Percentiles rank a stretch among this genome's conserved stretches.
phyloP scores from a whole-genome alignment of 2,329 filamentous ascomycete species.

The Thermomyces lanuginosus region DNA sequence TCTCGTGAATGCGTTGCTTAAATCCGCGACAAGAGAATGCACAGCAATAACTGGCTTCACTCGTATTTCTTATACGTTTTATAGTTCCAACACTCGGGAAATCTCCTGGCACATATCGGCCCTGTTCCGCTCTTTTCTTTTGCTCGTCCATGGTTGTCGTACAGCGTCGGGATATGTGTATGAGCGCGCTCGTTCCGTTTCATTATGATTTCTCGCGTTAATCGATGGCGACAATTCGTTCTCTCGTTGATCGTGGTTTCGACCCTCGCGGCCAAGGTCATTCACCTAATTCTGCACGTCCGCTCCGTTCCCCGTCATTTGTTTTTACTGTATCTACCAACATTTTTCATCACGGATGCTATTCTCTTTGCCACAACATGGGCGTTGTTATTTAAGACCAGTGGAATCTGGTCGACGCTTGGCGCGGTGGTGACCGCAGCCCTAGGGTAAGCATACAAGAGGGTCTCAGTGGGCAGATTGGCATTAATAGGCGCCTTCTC shows the following conservation, averaged over 20 bases:
- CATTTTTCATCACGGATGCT: constrained; percentile 15
- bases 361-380: constrained; percentile 11
- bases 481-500: not conserved
- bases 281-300: constrained; percentile 15
- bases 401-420: constrained; percentile 7
- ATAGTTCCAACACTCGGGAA: no score
- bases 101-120: no score
- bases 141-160: no score
- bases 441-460: constrained; percentile 11
- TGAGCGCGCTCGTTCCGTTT: constrained; percentile 7
- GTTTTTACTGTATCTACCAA: constrained; percentile 16
- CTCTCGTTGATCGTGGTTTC: constrained; percentile 14
- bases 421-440: constrained; percentile 9
- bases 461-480: not conserved
- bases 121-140: no score
- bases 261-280: constrained; percentile 12
- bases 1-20: no score
- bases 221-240: constrained; percentile 12
- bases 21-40: no score
- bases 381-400: constrained; percentile 11
- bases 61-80: no score
- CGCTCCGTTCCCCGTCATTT: constrained; percentile 9
- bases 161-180: no score
- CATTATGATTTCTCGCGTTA: no score
- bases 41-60: no score